These are phyloP conservation scores for Tardiomyces depauwii DNA, from an alignment of 1,139 yeast species.

Conservation along the genomic window DNA sequence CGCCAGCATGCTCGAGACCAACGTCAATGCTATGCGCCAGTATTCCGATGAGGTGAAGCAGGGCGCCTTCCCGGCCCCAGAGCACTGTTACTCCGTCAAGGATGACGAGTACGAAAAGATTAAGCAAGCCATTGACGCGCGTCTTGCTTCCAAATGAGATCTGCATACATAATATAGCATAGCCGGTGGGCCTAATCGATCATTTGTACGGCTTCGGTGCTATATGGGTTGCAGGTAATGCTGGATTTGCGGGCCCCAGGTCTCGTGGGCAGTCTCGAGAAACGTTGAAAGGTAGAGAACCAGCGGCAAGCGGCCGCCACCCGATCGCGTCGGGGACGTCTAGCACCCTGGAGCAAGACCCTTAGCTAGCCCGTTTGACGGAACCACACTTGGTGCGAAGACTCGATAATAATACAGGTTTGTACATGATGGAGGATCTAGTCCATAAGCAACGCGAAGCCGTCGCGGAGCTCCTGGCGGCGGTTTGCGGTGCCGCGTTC, in stretches of 20 bases:
- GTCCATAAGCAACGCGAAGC: background rate
- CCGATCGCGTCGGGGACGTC: too few species aligned
- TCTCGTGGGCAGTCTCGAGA: background rate
- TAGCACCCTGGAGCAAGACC: too few species aligned
- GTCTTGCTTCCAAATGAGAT: too few species aligned
- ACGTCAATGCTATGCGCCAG: constrained; percentile 39
- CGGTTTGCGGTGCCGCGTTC: background rate
- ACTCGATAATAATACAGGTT: too few species aligned
- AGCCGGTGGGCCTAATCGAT: constrained; percentile 4
- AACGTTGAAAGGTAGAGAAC: too few species aligned
- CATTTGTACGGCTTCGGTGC: too few species aligned
- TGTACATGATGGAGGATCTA: background rate
- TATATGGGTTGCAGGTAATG: background rate
- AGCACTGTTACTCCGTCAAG: constrained; percentile 64
- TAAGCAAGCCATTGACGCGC: constrained; percentile 14
- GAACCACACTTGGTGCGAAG: too few species aligned
- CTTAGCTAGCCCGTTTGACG: too few species aligned
- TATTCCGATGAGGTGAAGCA: constrained; percentile 51
- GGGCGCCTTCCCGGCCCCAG: constrained; percentile 48
- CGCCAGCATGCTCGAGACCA: constrained; percentile 38
- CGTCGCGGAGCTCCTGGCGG: background rate
- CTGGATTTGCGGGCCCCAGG: background rate
- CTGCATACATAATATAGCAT: background rate
- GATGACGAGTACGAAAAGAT: constrained; percentile 51
- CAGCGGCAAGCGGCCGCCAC: too few species aligned